phyloP scores from a whole-genome alignment of 257 asterid genomes.

The Asclepias syriaca region DNA sequence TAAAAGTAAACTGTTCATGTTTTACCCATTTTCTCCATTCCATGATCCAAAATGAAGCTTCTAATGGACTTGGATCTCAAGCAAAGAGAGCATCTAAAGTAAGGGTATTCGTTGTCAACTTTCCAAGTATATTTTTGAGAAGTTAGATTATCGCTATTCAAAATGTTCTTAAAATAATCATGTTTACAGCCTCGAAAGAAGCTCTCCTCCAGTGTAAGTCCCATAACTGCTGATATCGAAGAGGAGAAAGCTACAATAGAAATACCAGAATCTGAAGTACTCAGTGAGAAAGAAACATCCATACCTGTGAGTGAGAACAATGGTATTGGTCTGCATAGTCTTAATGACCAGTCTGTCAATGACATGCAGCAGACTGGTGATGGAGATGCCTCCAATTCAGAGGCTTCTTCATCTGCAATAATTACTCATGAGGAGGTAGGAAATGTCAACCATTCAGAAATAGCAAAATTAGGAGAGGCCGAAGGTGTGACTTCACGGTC shows the following conservation, averaged over 20 bases:
- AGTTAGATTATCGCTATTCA: constrained; percentile 11
- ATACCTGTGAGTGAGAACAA: constrained; percentile 29
- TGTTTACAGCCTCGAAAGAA: constrained; percentile 50
- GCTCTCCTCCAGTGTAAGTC: constrained; percentile 45
- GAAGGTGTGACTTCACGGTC: constrained; percentile 34
- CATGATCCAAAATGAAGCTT: constrained; percentile 33
- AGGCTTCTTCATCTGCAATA: constrained; percentile 44
- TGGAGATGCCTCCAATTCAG: constrained; percentile 38
- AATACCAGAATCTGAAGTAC: constrained; percentile 40
- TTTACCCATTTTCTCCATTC: constrained; percentile 6
- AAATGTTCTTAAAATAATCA: constrained; percentile 23
- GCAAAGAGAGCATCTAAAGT: constrained; percentile 56
- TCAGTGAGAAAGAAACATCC: constrained; percentile 33
- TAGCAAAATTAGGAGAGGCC: constrained; percentile 28
- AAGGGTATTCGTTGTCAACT: constrained; percentile 46
- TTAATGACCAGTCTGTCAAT: constrained; percentile 28
- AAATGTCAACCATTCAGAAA: constrained; percentile 36
- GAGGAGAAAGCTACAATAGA: constrained; percentile 36
- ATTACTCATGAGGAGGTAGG: constrained; percentile 38
- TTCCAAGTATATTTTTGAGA: constrained; percentile 7
- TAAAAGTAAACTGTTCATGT: constrained; percentile 2
- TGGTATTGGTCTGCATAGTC: constrained; percentile 31
- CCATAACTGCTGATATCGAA: constrained; percentile 35
- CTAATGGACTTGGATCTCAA: constrained; percentile 69
- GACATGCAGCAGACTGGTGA: constrained; percentile 38